Conservation (phyloP, 805 yeast genomes). For the Crinitomyces ghanaensis region DNA sequence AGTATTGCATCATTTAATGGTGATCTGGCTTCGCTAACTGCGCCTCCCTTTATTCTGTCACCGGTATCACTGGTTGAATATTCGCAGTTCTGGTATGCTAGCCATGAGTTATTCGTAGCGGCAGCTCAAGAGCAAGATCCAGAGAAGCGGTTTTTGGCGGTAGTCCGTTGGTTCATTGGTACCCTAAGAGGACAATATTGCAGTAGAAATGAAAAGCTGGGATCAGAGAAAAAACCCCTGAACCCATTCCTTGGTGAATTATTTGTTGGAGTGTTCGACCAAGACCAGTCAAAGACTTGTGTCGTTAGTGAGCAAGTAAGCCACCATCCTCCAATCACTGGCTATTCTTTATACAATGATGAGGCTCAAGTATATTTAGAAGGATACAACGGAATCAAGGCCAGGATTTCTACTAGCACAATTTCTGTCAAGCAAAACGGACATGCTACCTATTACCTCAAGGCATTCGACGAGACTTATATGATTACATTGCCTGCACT, state of each 20-base stretch:
- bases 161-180: conserved; percentile 82
- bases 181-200: conserved; percentile 90
- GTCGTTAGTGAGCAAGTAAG: conserved; percentile 86
- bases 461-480: conserved; percentile 48
- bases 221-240: conserved; percentile 94
- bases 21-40: conserved; percentile 85
- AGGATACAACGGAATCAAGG: conserved; percentile 85
- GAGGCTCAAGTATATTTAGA: conserved; percentile 57
- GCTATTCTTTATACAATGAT: conserved; percentile 69
- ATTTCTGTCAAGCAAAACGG: conserved; percentile 86
- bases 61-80: conserved; percentile 84
- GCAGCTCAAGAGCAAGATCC: conserved; percentile 39
- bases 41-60: conserved; percentile 93
- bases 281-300: conserved; percentile 59
- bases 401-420: conserved; percentile 66
- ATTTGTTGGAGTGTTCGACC: conserved; percentile 80
- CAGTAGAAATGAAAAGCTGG: conserved; percentile 81
- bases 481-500: conserved; percentile 85
- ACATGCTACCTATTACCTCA: conserved; percentile 54
- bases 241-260: conserved; percentile 95
- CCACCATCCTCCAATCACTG: conserved; percentile 98
- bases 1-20: conserved; percentile 89
- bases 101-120: conserved; percentile 68
- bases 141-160: conserved; percentile 64
- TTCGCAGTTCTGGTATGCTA: conserved; percentile 94